Base-by-base conservation (phyloP, 2,329 filamentous ascomycete genomes). In the Tympanopsis confertula region DNA sequence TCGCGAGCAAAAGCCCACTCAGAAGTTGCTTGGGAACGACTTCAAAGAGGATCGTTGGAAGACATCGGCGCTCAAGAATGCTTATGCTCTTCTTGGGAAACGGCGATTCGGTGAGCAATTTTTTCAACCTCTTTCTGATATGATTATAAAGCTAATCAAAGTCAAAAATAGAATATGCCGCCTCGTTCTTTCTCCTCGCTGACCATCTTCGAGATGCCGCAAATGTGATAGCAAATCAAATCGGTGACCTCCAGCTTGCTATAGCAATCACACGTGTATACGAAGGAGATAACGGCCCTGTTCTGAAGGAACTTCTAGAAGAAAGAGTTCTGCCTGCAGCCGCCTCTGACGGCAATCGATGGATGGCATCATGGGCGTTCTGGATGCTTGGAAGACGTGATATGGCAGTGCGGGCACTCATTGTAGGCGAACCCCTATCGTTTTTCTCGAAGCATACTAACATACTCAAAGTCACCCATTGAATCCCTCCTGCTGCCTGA, bases 321-420 rank as follows among this genome's bases (percentile, higher is more conserved):
- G 83, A 94, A 10, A 83, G 82, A 42, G 74, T 96, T 2, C 66
- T 96, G 0, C 74, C 78, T 0, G 62, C 84, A 43, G 91, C 91
- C 14, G 78, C 83, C 0, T 71, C 78, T 29, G 79, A 89, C 44
- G 86, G 86, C 2, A 89, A 98, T 52, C 73, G 89, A 40, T 98
- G 91, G 89, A 74, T 94, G 41, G 85, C 88, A 10, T 91, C 84
- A 0, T 98, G 91, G 91, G 85, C 86, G 2, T 94, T 94, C 53
- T 94, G 86, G 82, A 85, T 94, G 70, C 68, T 96, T 4, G 78
- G 78, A 26, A 74, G 83, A 44, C 76, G 80, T 42, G 84, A 93
- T 46, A 83, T 87, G 67, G 84, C 89, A 4, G 86, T 95, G 5
- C 76, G 85, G 38, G 78, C 82, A 5, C 65, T 98, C 3, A 82